Percentiles rank a stretch among this genome's conserved stretches.
These are phyloP conservation scores for Aspergillus cristatus DNA, from an alignment of 495 filamentous ascomycete species.

Conservation along the genomic window DNA sequence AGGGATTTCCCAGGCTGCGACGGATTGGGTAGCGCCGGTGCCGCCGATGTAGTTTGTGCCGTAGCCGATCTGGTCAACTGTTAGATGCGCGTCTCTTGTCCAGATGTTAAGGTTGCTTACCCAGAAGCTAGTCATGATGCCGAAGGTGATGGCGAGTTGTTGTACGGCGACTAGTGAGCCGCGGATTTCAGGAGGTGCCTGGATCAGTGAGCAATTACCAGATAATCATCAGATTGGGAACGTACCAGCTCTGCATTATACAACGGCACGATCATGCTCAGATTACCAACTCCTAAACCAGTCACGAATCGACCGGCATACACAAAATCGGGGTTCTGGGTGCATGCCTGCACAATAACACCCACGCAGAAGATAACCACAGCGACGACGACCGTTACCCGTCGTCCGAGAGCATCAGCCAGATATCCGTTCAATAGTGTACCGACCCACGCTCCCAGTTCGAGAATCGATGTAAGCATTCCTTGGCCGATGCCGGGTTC, in stretches of 20 bases:
- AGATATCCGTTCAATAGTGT: conserved; percentile 66
- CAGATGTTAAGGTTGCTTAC: conserved; percentile 28
- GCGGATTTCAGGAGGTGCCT: conserved; percentile 58
- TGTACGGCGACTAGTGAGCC: conserved; percentile 63
- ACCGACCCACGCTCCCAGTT: conserved; percentile 76
- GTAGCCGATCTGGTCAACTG: conserved; percentile 50
- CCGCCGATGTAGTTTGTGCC: conserved; percentile 39
- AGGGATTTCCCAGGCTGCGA: conserved; percentile 38
- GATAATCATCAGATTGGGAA: conserved; percentile 19
- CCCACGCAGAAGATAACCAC: conserved; percentile 64
- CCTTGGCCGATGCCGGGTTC: conserved; percentile 46
- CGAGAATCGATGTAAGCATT: conserved; percentile 67
- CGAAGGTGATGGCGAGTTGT: conserved; percentile 56
- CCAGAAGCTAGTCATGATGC: conserved; percentile 60
- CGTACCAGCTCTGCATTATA: conserved; percentile 51
- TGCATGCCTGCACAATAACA: conserved; percentile 62
- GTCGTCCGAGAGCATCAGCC: conserved; percentile 63
- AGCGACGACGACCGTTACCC: conserved; percentile 62
- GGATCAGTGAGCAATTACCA: conserved; percentile 60
- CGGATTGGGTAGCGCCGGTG: conserved; percentile 29
- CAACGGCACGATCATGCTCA: conserved; percentile 50
- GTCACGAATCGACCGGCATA: conserved; percentile 74
- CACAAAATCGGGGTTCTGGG: conserved; percentile 48
- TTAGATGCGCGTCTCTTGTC: conserved; percentile 18
- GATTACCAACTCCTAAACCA: conserved; percentile 30